Conservation (phyloP, 2,329 filamentous ascomycete genomes). For the Massarina eburnea region DNA sequence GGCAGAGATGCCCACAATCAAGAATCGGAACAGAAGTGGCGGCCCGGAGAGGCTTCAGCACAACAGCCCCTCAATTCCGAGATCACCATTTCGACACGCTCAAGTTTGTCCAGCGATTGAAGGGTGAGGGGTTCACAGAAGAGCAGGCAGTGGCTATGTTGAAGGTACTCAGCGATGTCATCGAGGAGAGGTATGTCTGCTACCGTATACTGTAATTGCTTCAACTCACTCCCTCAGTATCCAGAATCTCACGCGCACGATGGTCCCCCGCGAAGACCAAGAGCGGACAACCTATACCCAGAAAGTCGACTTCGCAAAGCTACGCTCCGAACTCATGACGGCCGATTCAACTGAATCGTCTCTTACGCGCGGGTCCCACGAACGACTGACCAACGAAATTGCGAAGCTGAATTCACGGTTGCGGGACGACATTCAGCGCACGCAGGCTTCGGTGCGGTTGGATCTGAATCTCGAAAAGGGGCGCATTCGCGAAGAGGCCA, state of each 20-base stretch:
- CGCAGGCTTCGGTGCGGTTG: constrained; percentile 86
- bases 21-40: constrained; percentile 8
- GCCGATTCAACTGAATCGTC: constrained; percentile 89
- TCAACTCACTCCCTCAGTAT: constrained; percentile 59
- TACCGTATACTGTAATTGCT: background rate
- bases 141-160: constrained; percentile 98
- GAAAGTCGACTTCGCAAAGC: constrained; percentile 97
- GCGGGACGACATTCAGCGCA: constrained; percentile 90
- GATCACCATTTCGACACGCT: constrained; percentile 98
- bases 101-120: constrained; percentile 89
- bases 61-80: constrained; percentile 60
- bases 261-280: constrained; percentile 94
- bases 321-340: constrained; percentile 89
- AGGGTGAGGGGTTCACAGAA: constrained; percentile 91
- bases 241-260: constrained; percentile 93
- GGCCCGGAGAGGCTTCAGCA: constrained; percentile 60
- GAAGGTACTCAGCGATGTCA: constrained; percentile 93
- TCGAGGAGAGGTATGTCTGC: constrained; percentile 77
- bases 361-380: constrained; percentile 85
- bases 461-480: constrained; percentile 97
- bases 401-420: constrained; percentile 88
- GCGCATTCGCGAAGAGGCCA: constrained; percentile 91
- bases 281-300: constrained; percentile 76
- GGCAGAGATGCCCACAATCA: constrained; percentile 4
- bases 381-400: constrained; percentile 90